Percentiles rank a stretch among this genome's conserved stretches.
These are phyloP conservation scores for Phaffomyces opuntiae DNA, from an alignment of 805 yeast genomes.

Conservation along the genomic window DNA sequence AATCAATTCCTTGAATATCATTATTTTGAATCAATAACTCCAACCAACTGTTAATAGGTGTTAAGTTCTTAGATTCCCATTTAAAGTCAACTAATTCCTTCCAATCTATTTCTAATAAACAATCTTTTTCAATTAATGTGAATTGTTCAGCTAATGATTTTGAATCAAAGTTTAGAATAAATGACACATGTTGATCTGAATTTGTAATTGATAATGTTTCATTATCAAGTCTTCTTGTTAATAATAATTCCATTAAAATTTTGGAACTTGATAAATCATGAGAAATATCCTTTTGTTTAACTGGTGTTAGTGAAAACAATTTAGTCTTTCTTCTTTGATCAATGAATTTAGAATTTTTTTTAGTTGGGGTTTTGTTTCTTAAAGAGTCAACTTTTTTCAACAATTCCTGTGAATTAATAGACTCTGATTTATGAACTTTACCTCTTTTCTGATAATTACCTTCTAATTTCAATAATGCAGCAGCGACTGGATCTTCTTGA, in stretches of 20 bases:
- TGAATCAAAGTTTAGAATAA: slow-evolving; percentile 68
- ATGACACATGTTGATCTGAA: slow-evolving; percentile 64
- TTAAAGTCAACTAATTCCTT: slow-evolving; percentile 71
- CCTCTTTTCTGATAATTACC: slow-evolving; percentile 41
- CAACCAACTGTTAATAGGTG: slow-evolving; percentile 78
- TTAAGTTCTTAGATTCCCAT: slow-evolving; percentile 56
- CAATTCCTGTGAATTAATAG: slow-evolving; percentile 18
- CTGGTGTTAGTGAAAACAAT: slow-evolving; percentile 29
- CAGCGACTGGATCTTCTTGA: slow-evolving; percentile 60
- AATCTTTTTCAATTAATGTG: slow-evolving; percentile 81
- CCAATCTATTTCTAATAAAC: slow-evolving; percentile 86
- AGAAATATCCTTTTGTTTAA: slow-evolving; percentile 15
- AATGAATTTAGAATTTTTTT: slow-evolving; percentile 26
- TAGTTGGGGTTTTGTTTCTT: slow-evolving; percentile 11
- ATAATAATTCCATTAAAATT: slow-evolving; percentile 34
- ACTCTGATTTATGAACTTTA: neutral
- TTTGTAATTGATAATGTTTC: slow-evolving; percentile 20
- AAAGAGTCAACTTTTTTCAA: slow-evolving; percentile 14
- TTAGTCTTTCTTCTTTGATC: slow-evolving; percentile 34
- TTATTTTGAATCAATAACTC: slow-evolving; percentile 56
- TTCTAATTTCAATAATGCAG: slow-evolving; percentile 72
- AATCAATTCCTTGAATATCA: slow-evolving; percentile 63
- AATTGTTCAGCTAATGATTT: slow-evolving; percentile 67
- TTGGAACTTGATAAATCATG: slow-evolving; percentile 22
- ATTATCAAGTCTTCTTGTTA: slow-evolving; percentile 17